These are phyloP conservation scores for Fistulinella cinereoalba DNA, from an alignment of 1,284 basidiomycete species.

Conservation along the genomic window DNA sequence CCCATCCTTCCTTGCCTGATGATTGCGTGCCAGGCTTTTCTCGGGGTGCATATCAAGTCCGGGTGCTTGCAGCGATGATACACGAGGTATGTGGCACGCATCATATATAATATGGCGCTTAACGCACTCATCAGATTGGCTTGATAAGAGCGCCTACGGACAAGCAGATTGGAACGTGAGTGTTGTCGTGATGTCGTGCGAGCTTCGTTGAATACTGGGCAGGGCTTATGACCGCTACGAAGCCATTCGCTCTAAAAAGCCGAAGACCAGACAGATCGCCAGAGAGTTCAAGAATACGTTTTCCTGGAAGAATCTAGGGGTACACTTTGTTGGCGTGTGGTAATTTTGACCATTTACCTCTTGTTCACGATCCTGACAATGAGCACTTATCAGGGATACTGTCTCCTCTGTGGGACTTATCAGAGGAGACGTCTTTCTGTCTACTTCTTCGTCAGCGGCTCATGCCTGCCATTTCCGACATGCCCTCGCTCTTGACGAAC, in stretches of 20 bases:
- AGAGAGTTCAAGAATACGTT: constrained; percentile 21
- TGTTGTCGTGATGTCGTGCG: not conserved
- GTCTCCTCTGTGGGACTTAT: constrained; percentile 31
- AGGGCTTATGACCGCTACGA: constrained; percentile 23
- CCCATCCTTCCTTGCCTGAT: not conserved
- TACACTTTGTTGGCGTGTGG: constrained; percentile 31
- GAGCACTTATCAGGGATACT: constrained; percentile 17
- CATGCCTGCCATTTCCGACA: constrained; percentile 28
- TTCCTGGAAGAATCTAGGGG: constrained; percentile 14
- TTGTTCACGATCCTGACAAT: not conserved
- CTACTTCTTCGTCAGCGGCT: constrained; percentile 11
- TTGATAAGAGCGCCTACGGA: not conserved
- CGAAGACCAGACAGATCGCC: constrained; percentile 13
- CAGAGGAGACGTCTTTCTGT: constrained; percentile 21
- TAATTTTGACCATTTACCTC: not conserved
- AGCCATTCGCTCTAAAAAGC: constrained; percentile 3
- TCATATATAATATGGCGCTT: not conserved
- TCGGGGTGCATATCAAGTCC: constrained; percentile 37
- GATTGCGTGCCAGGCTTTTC: constrained; percentile 28
- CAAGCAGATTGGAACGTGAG: not conserved
- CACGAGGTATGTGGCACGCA: constrained; percentile 13
- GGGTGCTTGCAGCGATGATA: constrained; percentile 32
- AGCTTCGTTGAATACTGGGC: not conserved
- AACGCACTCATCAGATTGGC: not conserved
- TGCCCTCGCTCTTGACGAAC: constrained; percentile 34